These are phyloP conservation scores for Camelina laxa DNA, from an alignment of 345 rosid genomes.

Conservation along the genomic window DNA sequence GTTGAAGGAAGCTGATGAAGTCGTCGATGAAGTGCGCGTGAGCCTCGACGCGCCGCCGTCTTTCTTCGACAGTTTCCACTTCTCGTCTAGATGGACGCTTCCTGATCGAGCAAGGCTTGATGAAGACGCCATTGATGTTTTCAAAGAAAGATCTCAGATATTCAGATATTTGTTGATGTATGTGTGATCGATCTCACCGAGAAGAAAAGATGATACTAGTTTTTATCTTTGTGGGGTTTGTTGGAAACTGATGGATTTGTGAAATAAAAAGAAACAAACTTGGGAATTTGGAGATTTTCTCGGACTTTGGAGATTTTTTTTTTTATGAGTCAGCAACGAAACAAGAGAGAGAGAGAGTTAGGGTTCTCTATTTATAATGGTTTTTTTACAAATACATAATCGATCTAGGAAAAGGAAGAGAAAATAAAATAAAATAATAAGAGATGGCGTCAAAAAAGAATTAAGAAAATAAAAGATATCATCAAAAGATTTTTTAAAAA, in stretches of 20 bases:
- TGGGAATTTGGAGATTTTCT: constrained; percentile 32
- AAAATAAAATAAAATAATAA: background rate
- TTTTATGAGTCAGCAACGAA: constrained; percentile 35
- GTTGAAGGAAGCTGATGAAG: constrained; percentile 46
- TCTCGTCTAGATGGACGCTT: constrained; percentile 56
- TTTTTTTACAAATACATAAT: constrained; percentile 13
- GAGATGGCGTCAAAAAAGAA: background rate
- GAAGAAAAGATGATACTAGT: background rate
- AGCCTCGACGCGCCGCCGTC: constrained; percentile 56
- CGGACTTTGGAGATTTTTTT: constrained; percentile 25
- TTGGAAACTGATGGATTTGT: background rate
- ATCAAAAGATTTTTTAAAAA: background rate
- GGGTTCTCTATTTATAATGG: constrained; percentile 57
- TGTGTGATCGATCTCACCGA: constrained; percentile 24
- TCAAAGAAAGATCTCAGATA: constrained; percentile 15
- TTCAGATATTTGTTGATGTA: background rate
- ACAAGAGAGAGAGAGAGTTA: constrained; percentile 19
- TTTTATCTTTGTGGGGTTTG: background rate
- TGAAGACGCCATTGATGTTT: constrained; percentile 49
- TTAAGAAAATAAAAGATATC: background rate
- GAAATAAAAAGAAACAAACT: constrained; percentile 24
- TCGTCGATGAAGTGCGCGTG: constrained; percentile 53
- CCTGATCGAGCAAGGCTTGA: constrained; percentile 40
- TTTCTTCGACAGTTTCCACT: constrained; percentile 68
- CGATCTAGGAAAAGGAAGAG: background rate